These are phyloP conservation scores for Penicillium corylophilum DNA, from an alignment of 2,329 filamentous ascomycete species.

Conservation along the genomic window DNA sequence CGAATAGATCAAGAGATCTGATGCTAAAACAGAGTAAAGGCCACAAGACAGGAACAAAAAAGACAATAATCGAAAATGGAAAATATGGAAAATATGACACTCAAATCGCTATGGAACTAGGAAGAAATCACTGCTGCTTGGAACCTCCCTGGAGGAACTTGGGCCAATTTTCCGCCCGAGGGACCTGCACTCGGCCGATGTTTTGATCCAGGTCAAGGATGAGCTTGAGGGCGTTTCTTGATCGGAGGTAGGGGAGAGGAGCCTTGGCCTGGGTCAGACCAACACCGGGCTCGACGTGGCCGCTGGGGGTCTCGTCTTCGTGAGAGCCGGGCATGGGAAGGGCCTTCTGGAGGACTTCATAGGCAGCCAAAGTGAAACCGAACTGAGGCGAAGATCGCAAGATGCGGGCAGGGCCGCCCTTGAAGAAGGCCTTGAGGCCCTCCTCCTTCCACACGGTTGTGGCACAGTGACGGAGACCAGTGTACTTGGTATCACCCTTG, in stretches of 20 bases:
- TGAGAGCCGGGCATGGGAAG: slow-evolving; percentile 73
- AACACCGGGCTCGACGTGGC: slow-evolving; percentile 63
- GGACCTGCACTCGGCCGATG: slow-evolving; percentile 73
- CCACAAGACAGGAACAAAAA: slow-evolving; percentile 14
- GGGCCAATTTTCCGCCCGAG: slow-evolving; percentile 42
- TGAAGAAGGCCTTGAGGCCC: slow-evolving; percentile 96
- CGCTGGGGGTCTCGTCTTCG: slow-evolving; percentile 55
- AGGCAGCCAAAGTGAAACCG: slow-evolving; percentile 93
- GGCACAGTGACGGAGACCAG: slow-evolving; percentile 80
- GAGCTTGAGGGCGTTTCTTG: slow-evolving; percentile 90
- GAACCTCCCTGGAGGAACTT: slow-evolving; percentile 32
- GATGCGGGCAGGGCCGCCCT: slow-evolving; percentile 93
- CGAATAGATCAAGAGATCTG: slow-evolving; percentile 14
- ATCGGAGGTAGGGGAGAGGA: slow-evolving; percentile 66
- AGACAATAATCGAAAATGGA: slow-evolving; percentile 8
- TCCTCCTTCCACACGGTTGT: slow-evolving; percentile 83
- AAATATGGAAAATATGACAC: slow-evolving; percentile 1
- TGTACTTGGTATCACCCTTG: slow-evolving; percentile 90
- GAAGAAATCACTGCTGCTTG: slow-evolving; percentile 31
- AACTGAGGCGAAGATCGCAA: slow-evolving; percentile 95
- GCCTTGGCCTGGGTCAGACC: slow-evolving; percentile 64
- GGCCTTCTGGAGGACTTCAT: slow-evolving; percentile 81
- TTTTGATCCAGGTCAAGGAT: slow-evolving; percentile 92
- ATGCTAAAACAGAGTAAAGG: slow-evolving; percentile 25
- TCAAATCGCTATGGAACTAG: slow-evolving; percentile 28